Base-by-base conservation (phyloP, 2,329 filamentous ascomycete genomes). In the Fusarium ambrosium region DNA sequence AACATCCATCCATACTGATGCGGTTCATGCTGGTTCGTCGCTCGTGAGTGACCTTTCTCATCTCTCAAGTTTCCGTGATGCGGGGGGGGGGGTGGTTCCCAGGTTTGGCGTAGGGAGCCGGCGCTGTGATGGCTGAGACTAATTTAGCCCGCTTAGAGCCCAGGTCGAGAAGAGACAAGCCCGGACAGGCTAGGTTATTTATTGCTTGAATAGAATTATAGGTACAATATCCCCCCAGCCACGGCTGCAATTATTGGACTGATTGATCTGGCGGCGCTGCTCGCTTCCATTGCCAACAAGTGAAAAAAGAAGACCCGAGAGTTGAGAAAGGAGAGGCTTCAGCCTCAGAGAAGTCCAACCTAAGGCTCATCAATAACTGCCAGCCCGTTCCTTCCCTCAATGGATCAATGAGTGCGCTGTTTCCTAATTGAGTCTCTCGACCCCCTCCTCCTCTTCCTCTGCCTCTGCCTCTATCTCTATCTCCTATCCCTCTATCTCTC, bases 41-140 rank as follows among this genome's bases (percentile, higher is more conserved):
- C 37, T 43, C 41, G 11, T 13, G 53, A 29, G 34, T 36, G 55
- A 66, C 56, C 59, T 61, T 65, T 36, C 56, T 55, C n/a, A 27
- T 51, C 24, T 56, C 27, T 56, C 58, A 48, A 48, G 59, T 58
- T 66, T 66, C 55, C 62, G 39, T 62, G 32, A 37, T 62, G 64
- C 64, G 43, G 36, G 43, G 62, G 41, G 41, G 34, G 34, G 27
- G 14, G 16, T 32, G 29, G 29, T 32, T 55, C 48, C 27, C 45
- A 51, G 18, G 18, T 55, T 27, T 55, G 27, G 55, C 72, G 72
- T 63, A 70, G 37, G 65, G 51, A 70, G 65, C 65, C 56, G 43
- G 67, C 69, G 72, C 69, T 74, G 74, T 74, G 68, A 62, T 71
- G 56, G 58, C 64, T 73, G 58, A 62, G 55, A 61, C 72, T 75